Evolutionary conservation across 495 filamentous ascomycete genomes (phyloP).

Genomic region (Jackrogersella multiformis): DNA sequence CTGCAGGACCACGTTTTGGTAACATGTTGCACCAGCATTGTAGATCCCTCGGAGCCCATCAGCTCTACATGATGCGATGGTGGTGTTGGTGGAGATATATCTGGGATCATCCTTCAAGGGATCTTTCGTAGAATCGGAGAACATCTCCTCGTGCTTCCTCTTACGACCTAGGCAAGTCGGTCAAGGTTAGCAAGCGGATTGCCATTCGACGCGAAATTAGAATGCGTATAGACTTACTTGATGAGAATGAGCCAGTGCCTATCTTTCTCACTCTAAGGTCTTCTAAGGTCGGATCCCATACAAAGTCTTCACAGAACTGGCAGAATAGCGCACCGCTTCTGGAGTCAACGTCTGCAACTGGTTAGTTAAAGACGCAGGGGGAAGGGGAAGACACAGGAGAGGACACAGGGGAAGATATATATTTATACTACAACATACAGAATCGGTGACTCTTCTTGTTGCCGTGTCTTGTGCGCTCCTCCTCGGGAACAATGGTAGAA

Average conservation of each 20-base stretch:
- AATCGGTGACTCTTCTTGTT: constrained; percentile 68
- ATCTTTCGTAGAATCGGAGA: constrained; percentile 63
- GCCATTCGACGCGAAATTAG: not conserved
- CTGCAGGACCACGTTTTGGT: constrained; percentile 91
- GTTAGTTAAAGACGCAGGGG: constrained; percentile 19
- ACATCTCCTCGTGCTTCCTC: constrained; percentile 69
- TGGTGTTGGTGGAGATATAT: constrained; percentile 68
- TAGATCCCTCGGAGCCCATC: constrained; percentile 85
- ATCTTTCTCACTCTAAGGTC: constrained; percentile 69
- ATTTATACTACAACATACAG: constrained; percentile 57
- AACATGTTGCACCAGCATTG: constrained; percentile 94
- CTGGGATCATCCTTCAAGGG: constrained; percentile 65
- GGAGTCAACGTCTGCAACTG: constrained; percentile 77
- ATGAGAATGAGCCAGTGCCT: constrained; percentile 61
- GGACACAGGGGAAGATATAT: constrained; percentile 19
- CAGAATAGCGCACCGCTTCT: constrained; percentile 80
- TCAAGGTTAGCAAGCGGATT: not conserved
- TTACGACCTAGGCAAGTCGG: constrained; percentile 54
- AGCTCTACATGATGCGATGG: constrained; percentile 71
- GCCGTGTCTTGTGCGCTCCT: constrained; percentile 66
- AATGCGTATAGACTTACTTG: constrained; percentile 42
- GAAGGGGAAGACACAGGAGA: too few species aligned
- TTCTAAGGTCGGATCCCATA: constrained; percentile 87
- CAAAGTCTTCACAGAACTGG: constrained; percentile 83
- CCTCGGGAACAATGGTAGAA: constrained; percentile 63